Evolutionary conservation across 1,284 basidiomycete species (phyloP).

Genomic region (Afroboletus lepidellus): DNA sequence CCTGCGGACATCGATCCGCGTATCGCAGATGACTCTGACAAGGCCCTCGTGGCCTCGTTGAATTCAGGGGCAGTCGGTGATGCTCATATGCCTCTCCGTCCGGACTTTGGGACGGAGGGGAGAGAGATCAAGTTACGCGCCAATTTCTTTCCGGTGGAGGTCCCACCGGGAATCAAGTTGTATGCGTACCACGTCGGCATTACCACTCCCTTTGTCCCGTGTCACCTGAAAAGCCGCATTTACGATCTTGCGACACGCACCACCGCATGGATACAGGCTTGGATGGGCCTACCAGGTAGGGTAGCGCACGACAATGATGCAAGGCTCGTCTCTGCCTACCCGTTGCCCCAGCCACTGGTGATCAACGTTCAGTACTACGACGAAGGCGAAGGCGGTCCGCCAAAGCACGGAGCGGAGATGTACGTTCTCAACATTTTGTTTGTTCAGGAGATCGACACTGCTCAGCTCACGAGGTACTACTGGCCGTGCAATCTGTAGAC

Average conservation of each 20-base stretch:
- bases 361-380: constrained; percentile 62
- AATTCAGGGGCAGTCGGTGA: constrained; percentile 39
- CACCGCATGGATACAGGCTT: constrained; percentile 50
- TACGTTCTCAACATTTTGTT: constrained; percentile 65
- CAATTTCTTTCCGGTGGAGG: constrained; percentile 71
- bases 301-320: constrained; percentile 71
- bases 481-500: no score
- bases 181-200: constrained; percentile 71
- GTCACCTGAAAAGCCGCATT: constrained; percentile 64
- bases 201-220: constrained; percentile 48
- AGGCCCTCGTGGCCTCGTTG: constrained; percentile 54
- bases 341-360: constrained; percentile 56
- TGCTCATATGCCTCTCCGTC: constrained; percentile 59
- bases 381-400: constrained; percentile 56
- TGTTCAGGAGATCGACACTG: constrained; percentile 56
- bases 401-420: constrained; percentile 45
- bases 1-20: constrained; percentile 58
- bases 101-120: constrained; percentile 64
- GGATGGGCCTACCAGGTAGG: constrained; percentile 46
- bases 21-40: constrained; percentile 55
- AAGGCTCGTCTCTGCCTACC: constrained; percentile 58
- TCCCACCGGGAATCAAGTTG: constrained; percentile 59
- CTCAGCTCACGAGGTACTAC: constrained; percentile 51
- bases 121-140: constrained; percentile 60
- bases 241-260: constrained; percentile 69